A percentile compares a stretch with the other conserved stretches of the same genome.
Evolutionary conservation across 768 basidiomycete species (phyloP).

Genomic region (Phlebiopsis flavidoalba): DNA sequence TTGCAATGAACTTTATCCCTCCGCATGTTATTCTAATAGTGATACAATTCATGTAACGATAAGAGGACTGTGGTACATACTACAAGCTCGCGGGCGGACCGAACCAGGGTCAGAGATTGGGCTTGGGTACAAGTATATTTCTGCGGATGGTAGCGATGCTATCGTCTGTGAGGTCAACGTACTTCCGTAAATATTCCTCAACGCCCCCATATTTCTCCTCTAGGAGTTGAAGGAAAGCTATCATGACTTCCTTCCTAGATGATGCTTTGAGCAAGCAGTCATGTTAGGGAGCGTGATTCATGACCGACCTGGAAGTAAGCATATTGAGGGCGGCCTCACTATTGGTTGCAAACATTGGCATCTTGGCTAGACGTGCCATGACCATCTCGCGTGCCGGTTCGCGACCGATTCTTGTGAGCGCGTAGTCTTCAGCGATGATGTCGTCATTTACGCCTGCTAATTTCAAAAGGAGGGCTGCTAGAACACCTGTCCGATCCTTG

Average conservation of each 20-base stretch:
- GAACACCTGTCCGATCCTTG: constrained; percentile 77
- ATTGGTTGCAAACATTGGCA: constrained; percentile 70
- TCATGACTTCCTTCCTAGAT: constrained; percentile 68
- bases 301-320: constrained; percentile 67
- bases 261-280: background rate
- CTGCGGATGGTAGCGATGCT: constrained; percentile 56
- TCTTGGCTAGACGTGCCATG: constrained; percentile 60
- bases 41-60: background rate
- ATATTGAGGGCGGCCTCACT: constrained; percentile 76
- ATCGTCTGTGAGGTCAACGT: constrained; percentile 53
- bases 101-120: background rate
- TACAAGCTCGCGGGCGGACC: background rate
- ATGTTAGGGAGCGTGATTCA: background rate
- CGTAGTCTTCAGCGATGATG: constrained; percentile 66
- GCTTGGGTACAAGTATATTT: constrained; percentile 35
- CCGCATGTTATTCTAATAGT: background rate
- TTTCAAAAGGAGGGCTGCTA: constrained; percentile 72
- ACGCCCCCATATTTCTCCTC: constrained; percentile 64
- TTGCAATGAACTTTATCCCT: background rate
- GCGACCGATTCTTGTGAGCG: constrained; percentile 71
- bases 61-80: background rate
- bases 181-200: constrained; percentile 54
- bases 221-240: constrained; percentile 58
- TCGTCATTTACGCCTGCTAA: constrained; percentile 69
- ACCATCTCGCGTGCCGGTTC: constrained; percentile 73